A percentile compares a stretch with the other conserved stretches of the same genome.
Evolutionary conservation across 2,329 filamentous ascomycete genomes (phyloP).

Genomic region (Nigrospora oryzae): DNA sequence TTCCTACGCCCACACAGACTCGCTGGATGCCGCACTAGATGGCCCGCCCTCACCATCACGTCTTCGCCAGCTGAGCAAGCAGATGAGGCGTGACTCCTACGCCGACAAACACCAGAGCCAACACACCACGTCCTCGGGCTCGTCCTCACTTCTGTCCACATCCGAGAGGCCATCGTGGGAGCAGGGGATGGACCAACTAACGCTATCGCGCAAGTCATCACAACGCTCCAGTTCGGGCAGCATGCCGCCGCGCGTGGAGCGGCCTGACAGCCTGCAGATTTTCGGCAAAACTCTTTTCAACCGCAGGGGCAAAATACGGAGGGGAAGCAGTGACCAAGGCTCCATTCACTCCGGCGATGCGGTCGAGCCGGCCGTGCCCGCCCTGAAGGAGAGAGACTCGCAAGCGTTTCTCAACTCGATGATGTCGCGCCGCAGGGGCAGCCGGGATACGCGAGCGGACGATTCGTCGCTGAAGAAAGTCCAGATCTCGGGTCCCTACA

Average conservation of each 20-base stretch:
- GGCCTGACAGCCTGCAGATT: conserved; percentile 50
- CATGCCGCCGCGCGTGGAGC: conserved; percentile 38
- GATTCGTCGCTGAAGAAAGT: conserved; percentile 28
- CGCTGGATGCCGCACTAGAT: conserved; percentile 50
- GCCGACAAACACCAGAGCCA: conserved; percentile 43
- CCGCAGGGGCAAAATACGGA: conserved; percentile 41
- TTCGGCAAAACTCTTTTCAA: conserved; percentile 53
- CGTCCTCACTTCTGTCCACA: conserved; percentile 42
- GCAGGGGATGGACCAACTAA: conserved; percentile 35
- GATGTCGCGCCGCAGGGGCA: conserved; percentile 39
- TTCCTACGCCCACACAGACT: conserved; percentile 23
- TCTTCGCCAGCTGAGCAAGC: conserved; percentile 43
- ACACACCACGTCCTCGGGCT: conserved; percentile 44
- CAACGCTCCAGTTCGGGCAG: conserved; percentile 44
- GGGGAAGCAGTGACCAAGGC: conserved; percentile 40
- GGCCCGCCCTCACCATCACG: conserved; percentile 53
- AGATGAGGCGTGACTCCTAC: conserved; percentile 1
- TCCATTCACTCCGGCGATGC: conserved; percentile 39
- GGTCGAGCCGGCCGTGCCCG: conserved; percentile 19
- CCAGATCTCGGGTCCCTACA: conserved; percentile 55
- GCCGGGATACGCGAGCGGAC: conserved; percentile 18
- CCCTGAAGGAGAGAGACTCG: conserved; percentile 26
- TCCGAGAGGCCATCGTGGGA: conserved; percentile 43
- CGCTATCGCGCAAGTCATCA: conserved; percentile 48
- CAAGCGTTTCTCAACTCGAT: conserved; percentile 37